Evolutionary conservation across 2,329 filamentous ascomycete genomes (phyloP).

Genomic region (Meredithiella fracta): DNA sequence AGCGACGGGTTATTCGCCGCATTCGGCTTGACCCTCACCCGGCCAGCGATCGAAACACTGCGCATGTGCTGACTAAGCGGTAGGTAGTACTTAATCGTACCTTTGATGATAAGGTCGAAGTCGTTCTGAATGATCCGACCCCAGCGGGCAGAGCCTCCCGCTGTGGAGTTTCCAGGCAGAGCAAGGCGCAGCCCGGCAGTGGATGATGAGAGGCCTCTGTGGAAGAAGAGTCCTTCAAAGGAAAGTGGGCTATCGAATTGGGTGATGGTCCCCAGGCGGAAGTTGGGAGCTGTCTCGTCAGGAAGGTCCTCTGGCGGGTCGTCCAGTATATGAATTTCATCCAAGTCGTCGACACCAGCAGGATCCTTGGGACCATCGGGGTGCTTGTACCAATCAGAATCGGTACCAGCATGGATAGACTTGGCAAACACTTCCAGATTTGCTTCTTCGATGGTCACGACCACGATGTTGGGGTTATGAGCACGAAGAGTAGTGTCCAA

Average conservation of each 20-base stretch:
- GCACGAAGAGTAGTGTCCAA: slow-evolving; percentile 78
- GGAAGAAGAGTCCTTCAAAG: slow-evolving; percentile 82
- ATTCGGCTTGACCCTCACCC: slow-evolving; percentile 45
- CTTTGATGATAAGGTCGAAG: slow-evolving; percentile 84
- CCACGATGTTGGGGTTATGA: slow-evolving; percentile 82
- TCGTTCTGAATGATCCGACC: slow-evolving; percentile 78
- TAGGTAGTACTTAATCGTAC: slow-evolving; percentile 68
- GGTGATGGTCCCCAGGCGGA: slow-evolving; percentile 79
- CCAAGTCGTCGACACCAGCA: neutral
- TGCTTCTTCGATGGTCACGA: slow-evolving; percentile 69
- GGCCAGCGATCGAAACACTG: slow-evolving; percentile 42
- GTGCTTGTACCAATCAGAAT: slow-evolving; percentile 41
- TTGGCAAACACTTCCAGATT: slow-evolving; percentile 91
- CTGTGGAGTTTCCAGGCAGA: slow-evolving; percentile 76
- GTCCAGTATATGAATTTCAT: slow-evolving; percentile 15
- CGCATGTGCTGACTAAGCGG: slow-evolving; percentile 44
- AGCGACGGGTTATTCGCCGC: slow-evolving; percentile 35
- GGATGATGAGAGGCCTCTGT: slow-evolving; percentile 53
- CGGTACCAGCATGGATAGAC: slow-evolving; percentile 68
- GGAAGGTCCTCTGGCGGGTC: slow-evolving; percentile 39
- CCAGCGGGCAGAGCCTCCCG: slow-evolving; percentile 75
- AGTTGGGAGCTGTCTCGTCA: slow-evolving; percentile 56
- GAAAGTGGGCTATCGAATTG: slow-evolving; percentile 74
- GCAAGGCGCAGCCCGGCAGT: slow-evolving; percentile 68
- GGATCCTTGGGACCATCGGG: slow-evolving; percentile 15